Base-by-base conservation (phyloP, 306 rosid genomes). In the Acacia melanoxylon region DNA sequence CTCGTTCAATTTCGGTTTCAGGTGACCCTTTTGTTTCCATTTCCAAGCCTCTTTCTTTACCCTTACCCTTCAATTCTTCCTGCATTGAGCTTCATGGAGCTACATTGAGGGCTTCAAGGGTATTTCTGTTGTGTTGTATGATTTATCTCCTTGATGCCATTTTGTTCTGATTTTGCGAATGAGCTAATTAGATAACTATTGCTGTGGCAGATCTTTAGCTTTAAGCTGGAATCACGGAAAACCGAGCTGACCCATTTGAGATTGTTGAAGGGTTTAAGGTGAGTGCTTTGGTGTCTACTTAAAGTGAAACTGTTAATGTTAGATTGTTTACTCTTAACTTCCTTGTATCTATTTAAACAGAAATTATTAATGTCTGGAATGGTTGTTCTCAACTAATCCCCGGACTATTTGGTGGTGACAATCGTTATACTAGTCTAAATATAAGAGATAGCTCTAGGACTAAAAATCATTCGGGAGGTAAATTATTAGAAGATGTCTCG, bases 161-260 rank as follows among this genome's bases (percentile, higher is more conserved):
- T 82, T 82, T 29, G n/a, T 80, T 46, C n/a, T 59, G 76, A 16
- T 74, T 81, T 48, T 84, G 45, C 80, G 17, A 51, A 69, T 86
- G 17, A 24, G 73, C 72, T 88, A 6, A 81, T 81, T 74, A 0
- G 74, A 45, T 29, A 33, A 8, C 22, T 66, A 17, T 58, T 73
- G 9, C 1, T 31, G 65, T 78, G 29, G 71, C 83, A 95, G 98
- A 91, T 91, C 90, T 86, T 81, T 87, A 83, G 87, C 75, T 73
- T 63, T 75, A 67, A 82, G 85, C 76, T 33, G 82, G 80, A 83
- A 82, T 72, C 82, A 27, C 76, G 82, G 58, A 85, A 83, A 88
- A 52, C 75, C 76, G 86, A 77, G 82, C 87, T 59, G 16, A 76
- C 93, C 87, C 89, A 78, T 77, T 85, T 84, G 81, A 80, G 86